These are phyloP conservation scores for Alternaria triticimaculans DNA, from an alignment of 2,329 filamentous ascomycete genomes.

Conservation along the genomic window DNA sequence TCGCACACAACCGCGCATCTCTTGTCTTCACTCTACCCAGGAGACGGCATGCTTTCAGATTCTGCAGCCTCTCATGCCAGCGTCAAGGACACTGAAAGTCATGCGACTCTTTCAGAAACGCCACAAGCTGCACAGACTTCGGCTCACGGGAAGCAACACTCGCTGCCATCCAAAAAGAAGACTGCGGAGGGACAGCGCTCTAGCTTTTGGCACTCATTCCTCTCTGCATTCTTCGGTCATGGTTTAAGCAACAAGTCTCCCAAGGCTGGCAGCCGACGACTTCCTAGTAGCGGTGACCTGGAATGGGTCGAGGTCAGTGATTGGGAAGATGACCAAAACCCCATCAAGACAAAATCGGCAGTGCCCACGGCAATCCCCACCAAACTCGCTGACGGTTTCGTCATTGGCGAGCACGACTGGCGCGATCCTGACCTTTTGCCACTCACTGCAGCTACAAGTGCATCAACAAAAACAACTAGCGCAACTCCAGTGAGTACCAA, in stretches of 20 bases:
- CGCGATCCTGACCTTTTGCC: constrained; percentile 76
- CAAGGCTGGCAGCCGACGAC: constrained; percentile 64
- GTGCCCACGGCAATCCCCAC: constrained; percentile 9
- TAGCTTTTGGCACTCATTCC: constrained; percentile 56
- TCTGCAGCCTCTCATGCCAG: constrained; percentile 5
- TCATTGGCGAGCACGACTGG: constrained; percentile 88
- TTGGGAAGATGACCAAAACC: constrained; percentile 61
- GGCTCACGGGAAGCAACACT: not conserved
- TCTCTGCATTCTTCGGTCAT: constrained; percentile 54
- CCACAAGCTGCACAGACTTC: not conserved
- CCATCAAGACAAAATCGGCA: constrained; percentile 30
- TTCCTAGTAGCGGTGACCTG: constrained; percentile 74
- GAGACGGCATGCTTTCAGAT: not conserved
- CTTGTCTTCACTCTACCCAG: constrained; percentile 82
- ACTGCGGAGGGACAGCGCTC: constrained; percentile 30
- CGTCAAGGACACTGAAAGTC: not conserved
- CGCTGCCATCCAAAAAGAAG: constrained; percentile 14
- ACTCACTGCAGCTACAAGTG: constrained; percentile 40
- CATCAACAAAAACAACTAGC: not conserved
- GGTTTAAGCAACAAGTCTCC: constrained; percentile 24
- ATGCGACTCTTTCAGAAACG: not conserved
- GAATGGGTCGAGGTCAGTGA: constrained; percentile 76
- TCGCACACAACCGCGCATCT: constrained; percentile 93
- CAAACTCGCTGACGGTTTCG: constrained; percentile 64
- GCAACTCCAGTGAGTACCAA: constrained; percentile 42